phyloP scores from a whole-genome alignment of 768 basidiomycete species.

The Tephrocybe sp. region DNA sequence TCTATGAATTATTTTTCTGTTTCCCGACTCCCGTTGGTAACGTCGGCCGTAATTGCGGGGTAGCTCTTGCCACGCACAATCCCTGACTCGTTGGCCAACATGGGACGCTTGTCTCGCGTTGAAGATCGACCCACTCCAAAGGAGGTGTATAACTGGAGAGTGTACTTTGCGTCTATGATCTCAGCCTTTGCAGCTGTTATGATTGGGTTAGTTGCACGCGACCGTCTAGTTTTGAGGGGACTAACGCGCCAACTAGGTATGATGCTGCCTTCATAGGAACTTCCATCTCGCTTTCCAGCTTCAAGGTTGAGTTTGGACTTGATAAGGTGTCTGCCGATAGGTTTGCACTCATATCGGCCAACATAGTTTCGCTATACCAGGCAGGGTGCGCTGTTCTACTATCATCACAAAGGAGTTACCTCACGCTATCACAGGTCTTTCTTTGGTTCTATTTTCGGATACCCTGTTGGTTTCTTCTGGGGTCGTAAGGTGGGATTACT shows the following conservation, averaged over 20 bases:
- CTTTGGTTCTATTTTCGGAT: conserved; percentile 35
- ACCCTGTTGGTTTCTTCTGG: conserved; percentile 34
- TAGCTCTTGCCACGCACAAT: neutral
- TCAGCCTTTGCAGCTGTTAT: conserved; percentile 37
- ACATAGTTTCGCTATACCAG: conserved; percentile 45
- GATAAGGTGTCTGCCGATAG: conserved; percentile 25
- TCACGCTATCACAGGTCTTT: conserved; percentile 25
- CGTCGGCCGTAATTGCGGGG: neutral
- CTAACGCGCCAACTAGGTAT: conserved; percentile 20
- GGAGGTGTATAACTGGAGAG: conserved; percentile 40
- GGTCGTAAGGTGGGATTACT: conserved; percentile 35
- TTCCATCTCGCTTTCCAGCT: conserved; percentile 37
- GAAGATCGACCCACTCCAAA: conserved; percentile 22
- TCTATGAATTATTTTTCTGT: neutral
- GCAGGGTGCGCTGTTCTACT: conserved; percentile 28
- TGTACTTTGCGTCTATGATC: conserved; percentile 31
- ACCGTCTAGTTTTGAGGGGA: neutral
- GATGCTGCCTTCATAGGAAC: conserved; percentile 47
- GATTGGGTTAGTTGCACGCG: conserved; percentile 28
- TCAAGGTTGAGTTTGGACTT: conserved; percentile 43
- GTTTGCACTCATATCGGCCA: conserved; percentile 34
- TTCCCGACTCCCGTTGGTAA: neutral
- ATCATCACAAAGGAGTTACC: neutral
- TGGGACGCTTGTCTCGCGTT: conserved; percentile 20
- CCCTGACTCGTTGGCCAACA: conserved; percentile 1